These are phyloP conservation scores for Fulvia fulva DNA, from an alignment of 2,329 filamentous ascomycete species.

Conservation along the genomic window DNA sequence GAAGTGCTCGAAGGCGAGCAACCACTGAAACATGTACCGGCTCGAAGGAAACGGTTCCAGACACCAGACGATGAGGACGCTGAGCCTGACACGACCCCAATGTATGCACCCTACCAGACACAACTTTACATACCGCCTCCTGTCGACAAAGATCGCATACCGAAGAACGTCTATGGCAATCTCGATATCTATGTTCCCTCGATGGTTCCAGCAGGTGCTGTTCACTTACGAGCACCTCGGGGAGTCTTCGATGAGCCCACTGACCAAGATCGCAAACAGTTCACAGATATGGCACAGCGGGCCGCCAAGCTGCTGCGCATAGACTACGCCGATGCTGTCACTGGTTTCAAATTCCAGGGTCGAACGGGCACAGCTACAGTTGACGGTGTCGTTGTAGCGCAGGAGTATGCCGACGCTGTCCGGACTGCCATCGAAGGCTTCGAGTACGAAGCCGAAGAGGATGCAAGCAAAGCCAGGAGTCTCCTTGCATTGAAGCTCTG, in stretches of 20 bases:
- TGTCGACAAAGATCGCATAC: conserved; percentile 67
- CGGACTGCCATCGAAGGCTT: conserved; percentile 65
- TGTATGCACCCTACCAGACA: conserved; percentile 61
- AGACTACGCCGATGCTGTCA: conserved; percentile 85
- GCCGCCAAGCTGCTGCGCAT: conserved; percentile 74
- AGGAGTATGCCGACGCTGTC: conserved; percentile 68
- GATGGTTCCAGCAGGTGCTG: conserved; percentile 60
- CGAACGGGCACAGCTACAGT: conserved; percentile 81
- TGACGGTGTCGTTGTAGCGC: conserved; percentile 71
- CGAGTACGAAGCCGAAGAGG: conserved; percentile 60
- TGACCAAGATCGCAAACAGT: neutral
- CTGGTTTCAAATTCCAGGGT: conserved; percentile 83
- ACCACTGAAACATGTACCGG: conserved; percentile 65
- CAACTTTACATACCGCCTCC: conserved; percentile 71
- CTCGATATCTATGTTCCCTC: conserved; percentile 60
- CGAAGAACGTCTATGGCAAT: conserved; percentile 60
- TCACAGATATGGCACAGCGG: conserved; percentile 56
- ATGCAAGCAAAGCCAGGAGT: conserved; percentile 55
- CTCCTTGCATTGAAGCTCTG: conserved; percentile 52
- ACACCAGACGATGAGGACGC: conserved; percentile 28
- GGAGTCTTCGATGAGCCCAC: neutral
- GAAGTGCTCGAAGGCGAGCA: conserved; percentile 75
- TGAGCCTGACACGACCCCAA: conserved; percentile 49
- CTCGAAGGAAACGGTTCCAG: conserved; percentile 23
- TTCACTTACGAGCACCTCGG: conserved; percentile 46